Base-by-base conservation (phyloP, 2,329 filamentous ascomycete genomes). In the Colletotrichum sp. region DNA sequence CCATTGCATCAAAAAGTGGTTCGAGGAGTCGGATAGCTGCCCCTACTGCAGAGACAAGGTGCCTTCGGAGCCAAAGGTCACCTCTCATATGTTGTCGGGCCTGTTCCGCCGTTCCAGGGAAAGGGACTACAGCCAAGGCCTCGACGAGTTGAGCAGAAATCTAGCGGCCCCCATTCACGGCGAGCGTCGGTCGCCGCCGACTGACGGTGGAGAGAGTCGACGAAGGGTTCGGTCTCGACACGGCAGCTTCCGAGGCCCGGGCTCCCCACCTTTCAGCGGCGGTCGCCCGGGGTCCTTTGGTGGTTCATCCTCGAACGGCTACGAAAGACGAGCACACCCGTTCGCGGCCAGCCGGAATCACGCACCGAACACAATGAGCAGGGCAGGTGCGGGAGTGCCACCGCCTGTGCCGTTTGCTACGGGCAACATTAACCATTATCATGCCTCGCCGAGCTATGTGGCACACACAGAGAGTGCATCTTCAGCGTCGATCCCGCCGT, bases 11-110 rank as follows among this genome's bases (percentile, higher is more conserved):
- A 92, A 90, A 81, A 92, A 91, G 78, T 93, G 92, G 92, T 88
- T 93, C 57, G 87, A 90, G 68, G 90, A 93, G 62, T 90, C 90
- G 3, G 89, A 92, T 78, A 92, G 87, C 71, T 93, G 92, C 78
- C 92, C 92, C 1, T 93, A 93, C 79, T 93, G 92, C 81, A 89
- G 92, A 30, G 88, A 91, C 77, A 92, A 92, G 79, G 85, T 93
- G 28, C 90, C 87, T 4, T 89, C 90, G 3, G 89, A 92, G 74
- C 65, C 75, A 24, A 59, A 65, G 30, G 60, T 76, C 26, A 69
- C 59, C 12, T 76, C 75, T 4, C 18, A 49, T 8, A 49, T 49
- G 44, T 21, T 49, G 44, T 13, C 18, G 44, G 44, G 44, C n/a
- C 18, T 49, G n/a, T 49, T 49, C n/a, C 44, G 44, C 44, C 44